Conservation (phyloP, 768 basidiomycete species). For the Naganishia vaughanmartiniae region DNA sequence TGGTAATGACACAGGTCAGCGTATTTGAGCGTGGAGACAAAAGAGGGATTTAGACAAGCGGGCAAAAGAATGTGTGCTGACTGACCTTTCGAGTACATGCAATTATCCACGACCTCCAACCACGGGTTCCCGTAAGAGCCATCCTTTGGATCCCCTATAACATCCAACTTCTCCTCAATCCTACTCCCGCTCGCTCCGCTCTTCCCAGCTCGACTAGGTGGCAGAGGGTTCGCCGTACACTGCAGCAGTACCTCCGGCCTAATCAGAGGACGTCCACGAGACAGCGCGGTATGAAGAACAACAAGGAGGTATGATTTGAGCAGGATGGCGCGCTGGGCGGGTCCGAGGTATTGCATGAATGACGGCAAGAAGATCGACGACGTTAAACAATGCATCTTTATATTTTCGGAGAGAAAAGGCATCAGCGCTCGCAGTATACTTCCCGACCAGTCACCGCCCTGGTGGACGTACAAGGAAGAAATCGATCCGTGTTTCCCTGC, state of each 20-base stretch:
- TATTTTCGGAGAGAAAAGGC: background rate
- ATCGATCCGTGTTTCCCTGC: constrained; percentile 36
- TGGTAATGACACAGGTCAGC: background rate
- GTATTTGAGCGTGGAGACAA: background rate
- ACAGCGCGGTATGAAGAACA: constrained; percentile 33
- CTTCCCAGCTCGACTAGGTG: constrained; percentile 28
- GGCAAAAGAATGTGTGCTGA: background rate
- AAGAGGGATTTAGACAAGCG: background rate
- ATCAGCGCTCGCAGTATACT: too few relatives aligned
- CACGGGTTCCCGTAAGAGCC: constrained; percentile 36
- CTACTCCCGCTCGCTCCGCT: background rate
- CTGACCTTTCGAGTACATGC: constrained; percentile 38
- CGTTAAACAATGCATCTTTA: constrained; percentile 43
- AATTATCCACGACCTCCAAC: constrained; percentile 36
- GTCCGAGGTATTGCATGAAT: constrained; percentile 32
- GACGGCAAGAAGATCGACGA: constrained; percentile 43
- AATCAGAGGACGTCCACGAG: constrained; percentile 37
- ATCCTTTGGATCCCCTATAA: constrained; percentile 27
- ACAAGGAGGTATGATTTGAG: constrained; percentile 37
- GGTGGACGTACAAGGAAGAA: constrained; percentile 47
- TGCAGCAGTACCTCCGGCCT: constrained; percentile 34
- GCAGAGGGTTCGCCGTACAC: constrained; percentile 33
- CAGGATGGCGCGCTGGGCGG: constrained; percentile 34
- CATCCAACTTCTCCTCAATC: constrained; percentile 1
- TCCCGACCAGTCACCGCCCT: too few relatives aligned